Evolutionary conservation across 208 protist genomes (phyloP), one percentile per base, ranked within the genome.

Genomic region (Trypanosoma lewisi): DNA sequence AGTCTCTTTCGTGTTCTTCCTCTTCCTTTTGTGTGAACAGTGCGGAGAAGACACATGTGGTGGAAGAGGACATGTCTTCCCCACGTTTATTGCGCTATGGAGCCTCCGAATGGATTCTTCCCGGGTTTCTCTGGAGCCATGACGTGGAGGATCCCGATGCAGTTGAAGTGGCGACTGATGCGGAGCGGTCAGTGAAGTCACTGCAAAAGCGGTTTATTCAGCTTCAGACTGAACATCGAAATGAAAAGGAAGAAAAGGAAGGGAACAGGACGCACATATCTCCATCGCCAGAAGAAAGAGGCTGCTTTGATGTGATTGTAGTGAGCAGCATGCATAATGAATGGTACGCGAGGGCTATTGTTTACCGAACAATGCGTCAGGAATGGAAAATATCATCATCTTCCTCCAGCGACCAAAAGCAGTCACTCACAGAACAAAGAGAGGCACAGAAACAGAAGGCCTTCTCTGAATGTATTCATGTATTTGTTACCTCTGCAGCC

Each of bases 281-380:
- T 2, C 34, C 50, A n/a, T 21, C 16, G 17, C 25, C 17, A 19
- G 27, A 52, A 37, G 36, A 51, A 16, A 8, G 30, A 9, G 54
- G 41, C 6, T 57, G 52, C 34, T 53, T 63, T 70, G 47, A 70
- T 57, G 27, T 70, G 0, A 23, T 63, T 39, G 65, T 63, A 9
- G 65, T 70, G 28, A 55, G 65, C 25, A 63, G 48, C 42, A 63
- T 70, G 55, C 21, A 57, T 28, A 70, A 70, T 47, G 65, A 63
- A 31, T 2, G 28, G n/a, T 63, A 63, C 42, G 53, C 37, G 3
- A 31, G 37, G 14, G 36, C 48, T 50, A 7, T 63, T 4, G 25
- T 63, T 33, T 21, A 33, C 4, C 63, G 36, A 23, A 49, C 54
- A 14, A 31, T 70, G 4, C 42, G 56, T n/a, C 56, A 33, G 30